Evolutionary conservation across 2,329 filamentous ascomycete species (phyloP).

Genomic region (Knufia fluminis): DNA sequence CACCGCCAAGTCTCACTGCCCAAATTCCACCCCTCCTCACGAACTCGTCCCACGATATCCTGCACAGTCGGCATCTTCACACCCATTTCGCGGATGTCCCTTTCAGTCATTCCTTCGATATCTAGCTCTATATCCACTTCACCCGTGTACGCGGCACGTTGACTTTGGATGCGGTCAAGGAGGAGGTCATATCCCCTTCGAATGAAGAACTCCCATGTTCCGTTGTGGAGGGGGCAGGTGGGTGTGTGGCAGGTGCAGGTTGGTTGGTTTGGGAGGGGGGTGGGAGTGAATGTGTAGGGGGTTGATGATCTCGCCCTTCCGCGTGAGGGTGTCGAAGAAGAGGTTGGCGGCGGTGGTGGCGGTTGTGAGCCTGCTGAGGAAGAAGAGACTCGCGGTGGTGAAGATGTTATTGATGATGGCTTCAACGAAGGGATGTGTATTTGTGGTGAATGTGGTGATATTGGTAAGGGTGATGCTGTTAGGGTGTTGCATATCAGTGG

Average conservation of each 20-base stretch:
- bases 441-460: too few relatives aligned
- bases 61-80: background rate
- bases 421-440: too few relatives aligned
- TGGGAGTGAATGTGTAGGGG: background rate
- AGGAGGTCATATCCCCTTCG: background rate
- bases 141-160: too few relatives aligned
- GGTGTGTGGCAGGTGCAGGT: background rate
- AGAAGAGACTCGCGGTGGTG: too few relatives aligned
- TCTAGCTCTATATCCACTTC: too few relatives aligned
- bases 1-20: background rate
- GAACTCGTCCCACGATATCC: background rate
- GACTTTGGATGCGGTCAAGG: background rate
- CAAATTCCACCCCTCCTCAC: conserved; percentile 1
- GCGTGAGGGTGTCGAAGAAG: background rate
- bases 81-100: background rate
- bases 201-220: background rate
- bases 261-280: background rate
- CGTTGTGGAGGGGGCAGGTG: background rate
- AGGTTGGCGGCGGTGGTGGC: too few relatives aligned
- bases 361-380: too few relatives aligned
- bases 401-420: too few relatives aligned
- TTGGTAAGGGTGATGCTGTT: too few relatives aligned
- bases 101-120: background rate
- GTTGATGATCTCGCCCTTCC: too few relatives aligned
- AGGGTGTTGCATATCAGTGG: too few relatives aligned